These are phyloP conservation scores for Protomyces gravidus DNA, from an alignment of 1,139 yeast genomes.

Conservation along the genomic window DNA sequence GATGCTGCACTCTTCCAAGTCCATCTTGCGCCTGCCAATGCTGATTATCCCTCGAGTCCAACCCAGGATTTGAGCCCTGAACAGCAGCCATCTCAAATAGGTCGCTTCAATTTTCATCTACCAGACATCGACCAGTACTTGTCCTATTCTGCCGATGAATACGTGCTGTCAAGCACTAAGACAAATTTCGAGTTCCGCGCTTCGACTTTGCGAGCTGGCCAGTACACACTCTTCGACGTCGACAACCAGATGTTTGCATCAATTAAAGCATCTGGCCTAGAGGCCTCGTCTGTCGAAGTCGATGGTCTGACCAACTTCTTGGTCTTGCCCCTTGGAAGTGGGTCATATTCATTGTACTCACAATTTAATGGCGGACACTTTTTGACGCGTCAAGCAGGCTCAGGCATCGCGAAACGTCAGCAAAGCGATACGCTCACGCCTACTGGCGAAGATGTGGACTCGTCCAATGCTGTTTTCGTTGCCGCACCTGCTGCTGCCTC, in stretches of 20 bases:
- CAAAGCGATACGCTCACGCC: not conserved
- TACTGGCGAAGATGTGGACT: not conserved
- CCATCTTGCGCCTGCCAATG: conserved; percentile 3
- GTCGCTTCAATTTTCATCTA: not conserved
- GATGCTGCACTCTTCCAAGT: conserved; percentile 11
- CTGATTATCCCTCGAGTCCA: not conserved
- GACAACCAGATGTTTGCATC: not conserved
- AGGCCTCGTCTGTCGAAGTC: not conserved
- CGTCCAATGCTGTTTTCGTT: too few relatives aligned
- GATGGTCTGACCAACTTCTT: not conserved
- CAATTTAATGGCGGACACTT: not conserved
- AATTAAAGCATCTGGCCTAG: not conserved
- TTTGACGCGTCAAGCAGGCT: not conserved
- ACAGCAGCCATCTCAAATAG: not conserved
- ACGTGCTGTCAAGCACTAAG: not conserved
- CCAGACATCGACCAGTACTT: not conserved
- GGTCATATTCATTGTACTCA: not conserved
- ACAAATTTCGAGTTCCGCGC: not conserved
- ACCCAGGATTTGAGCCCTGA: not conserved
- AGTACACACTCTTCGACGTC: not conserved
- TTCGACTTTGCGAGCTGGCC: not conserved
- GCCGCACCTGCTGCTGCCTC: too few relatives aligned
- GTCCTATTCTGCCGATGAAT: not conserved
- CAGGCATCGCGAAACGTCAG: not conserved
- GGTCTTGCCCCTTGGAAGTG: not conserved